These are phyloP conservation scores for Silybum marianum DNA, from an alignment of 129 eudicot species.

Conservation along the genomic window DNA sequence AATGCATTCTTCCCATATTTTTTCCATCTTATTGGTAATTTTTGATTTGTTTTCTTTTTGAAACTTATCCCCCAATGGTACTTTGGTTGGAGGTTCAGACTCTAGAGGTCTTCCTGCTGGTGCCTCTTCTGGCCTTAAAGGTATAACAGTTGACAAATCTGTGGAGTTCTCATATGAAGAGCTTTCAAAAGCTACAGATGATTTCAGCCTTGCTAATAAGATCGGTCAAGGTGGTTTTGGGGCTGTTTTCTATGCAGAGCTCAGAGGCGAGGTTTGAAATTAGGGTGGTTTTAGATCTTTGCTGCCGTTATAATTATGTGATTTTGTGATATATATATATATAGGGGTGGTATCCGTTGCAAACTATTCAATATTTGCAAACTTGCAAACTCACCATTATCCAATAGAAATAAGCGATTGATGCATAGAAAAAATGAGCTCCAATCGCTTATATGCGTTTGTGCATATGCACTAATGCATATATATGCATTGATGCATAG, in stretches of 20 bases:
- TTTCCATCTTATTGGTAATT: slow-evolving; percentile 6
- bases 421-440: no score
- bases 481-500: no score
- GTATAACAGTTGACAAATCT: slow-evolving; percentile 89
- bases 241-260: slow-evolving; percentile 93
- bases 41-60: slow-evolving; percentile 6
- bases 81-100: slow-evolving; percentile 38
- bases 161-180: slow-evolving; percentile 97
- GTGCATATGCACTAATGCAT: no score
- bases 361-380: no score
- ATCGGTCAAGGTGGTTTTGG: slow-evolving; percentile 99
- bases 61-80: slow-evolving; percentile 34
- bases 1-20: slow-evolving; percentile 3
- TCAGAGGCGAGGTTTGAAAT: slow-evolving; percentile 92
- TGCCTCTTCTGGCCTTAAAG: slow-evolving; percentile 58
- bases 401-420: no score
- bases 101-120: slow-evolving; percentile 49
- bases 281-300: slow-evolving; percentile 2
- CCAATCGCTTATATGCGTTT: no score
- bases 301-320: slow-evolving; percentile 12
- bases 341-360: no score
- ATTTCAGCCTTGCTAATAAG: slow-evolving; percentile 85
- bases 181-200: slow-evolving; percentile 78
- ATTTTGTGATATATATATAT: neutral
- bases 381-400: no score